These are phyloP conservation scores for Nemophila menziesii DNA, from an alignment of 257 asterid species.

Conservation along the genomic window DNA sequence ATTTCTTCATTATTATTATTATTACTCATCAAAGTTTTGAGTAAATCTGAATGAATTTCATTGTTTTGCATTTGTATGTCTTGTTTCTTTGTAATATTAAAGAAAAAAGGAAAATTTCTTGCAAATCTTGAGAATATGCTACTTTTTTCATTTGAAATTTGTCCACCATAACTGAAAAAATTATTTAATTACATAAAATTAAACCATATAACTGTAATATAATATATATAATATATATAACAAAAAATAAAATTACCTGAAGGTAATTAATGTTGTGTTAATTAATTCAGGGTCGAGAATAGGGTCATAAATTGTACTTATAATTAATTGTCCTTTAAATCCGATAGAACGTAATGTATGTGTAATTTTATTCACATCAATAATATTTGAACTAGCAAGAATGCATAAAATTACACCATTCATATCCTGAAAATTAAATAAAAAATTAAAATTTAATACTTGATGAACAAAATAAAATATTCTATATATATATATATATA, in stretches of 20 bases:
- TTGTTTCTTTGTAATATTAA: conserved; percentile 60
- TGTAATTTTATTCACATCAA: conserved; percentile 35
- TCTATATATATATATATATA: neutral
- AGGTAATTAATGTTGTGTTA: conserved; percentile 55
- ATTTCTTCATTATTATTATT: conserved; percentile 32
- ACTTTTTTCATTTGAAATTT: conserved; percentile 39
- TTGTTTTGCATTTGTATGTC: conserved; percentile 27
- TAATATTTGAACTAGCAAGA: conserved; percentile 59
- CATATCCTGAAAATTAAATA: conserved; percentile 37
- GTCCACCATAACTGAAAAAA: conserved; percentile 30
- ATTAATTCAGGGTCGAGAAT: conserved; percentile 44
- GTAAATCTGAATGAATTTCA: conserved; percentile 17
- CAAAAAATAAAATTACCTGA: conserved; percentile 46
- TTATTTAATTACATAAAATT: conserved; percentile 9
- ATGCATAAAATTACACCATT: conserved; percentile 62
- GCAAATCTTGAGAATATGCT: conserved; percentile 68
- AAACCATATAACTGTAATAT: conserved; percentile 3
- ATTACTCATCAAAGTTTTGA: conserved; percentile 17
- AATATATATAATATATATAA: conserved; percentile 1
- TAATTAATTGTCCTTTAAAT: conserved; percentile 41
- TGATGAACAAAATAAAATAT: neutral
- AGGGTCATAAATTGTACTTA: conserved; percentile 46
- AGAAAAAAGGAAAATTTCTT: conserved; percentile 68
- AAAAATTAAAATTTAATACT: conserved; percentile 5
- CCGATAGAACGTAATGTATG: conserved; percentile 43